Base-by-base conservation (phyloP, 768 basidiomycete genomes). In the Tricholoma furcatifolium region DNA sequence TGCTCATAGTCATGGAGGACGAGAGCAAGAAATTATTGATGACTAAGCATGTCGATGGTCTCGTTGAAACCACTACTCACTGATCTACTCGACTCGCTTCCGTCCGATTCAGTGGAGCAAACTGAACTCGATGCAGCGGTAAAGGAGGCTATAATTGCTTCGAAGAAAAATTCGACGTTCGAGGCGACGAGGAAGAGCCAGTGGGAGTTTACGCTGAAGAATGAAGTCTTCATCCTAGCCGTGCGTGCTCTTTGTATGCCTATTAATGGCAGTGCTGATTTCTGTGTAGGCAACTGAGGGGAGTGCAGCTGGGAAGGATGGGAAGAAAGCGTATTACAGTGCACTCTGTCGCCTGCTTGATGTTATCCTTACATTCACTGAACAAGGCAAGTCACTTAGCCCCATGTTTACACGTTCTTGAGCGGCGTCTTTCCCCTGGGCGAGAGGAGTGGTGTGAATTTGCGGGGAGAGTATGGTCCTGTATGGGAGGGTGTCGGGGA, bases 381-480 rank as follows among this genome's bases (percentile, higher is more conserved):
- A 92, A 63, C 80, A 83, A 43, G 88, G 89, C 85, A 61, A 54
- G 81, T 69, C 50, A 41, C 8, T 12, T 44, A 20, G 31, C 45
- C 34, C 6, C 44, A 38, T 23, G 8, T 23, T 74, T 93, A 65
- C n/a, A 87, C 88, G 1, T 94, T 95, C 67, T 71, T 96, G 45
- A 90, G 88, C 54, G 82, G 81, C 2, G 90, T 92, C 2, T 96
- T 93, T 65, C 89, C 91, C 6, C 69, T 97, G 8, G 89, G 90
- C 2, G 93, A 96, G 67, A 74, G 92, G 45, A 93, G 91, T 65
- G 92, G 93, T 30, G 93, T 96, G 31, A 97, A 97, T 67, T 69
- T 96, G 57, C 76, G 93, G 30, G 93, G 93, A 52, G 90, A 95
- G 70, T 92, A 87, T 65, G 84, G 91, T 0, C 84, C 89, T 9